Evolutionary conservation across 1,139 yeast species (phyloP).

Genomic region (Suhomyces maxii): DNA sequence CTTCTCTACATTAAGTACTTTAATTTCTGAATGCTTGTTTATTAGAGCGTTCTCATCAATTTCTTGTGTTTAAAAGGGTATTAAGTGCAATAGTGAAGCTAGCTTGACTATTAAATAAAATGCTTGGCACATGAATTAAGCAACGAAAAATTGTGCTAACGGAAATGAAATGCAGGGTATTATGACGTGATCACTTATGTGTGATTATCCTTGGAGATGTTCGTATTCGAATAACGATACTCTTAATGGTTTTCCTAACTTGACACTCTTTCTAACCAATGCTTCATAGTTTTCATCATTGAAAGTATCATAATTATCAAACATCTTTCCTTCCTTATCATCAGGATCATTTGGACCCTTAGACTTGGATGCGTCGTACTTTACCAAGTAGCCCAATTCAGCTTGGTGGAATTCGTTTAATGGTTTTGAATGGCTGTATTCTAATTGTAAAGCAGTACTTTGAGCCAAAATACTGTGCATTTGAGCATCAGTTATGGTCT

Average conservation of each 20-base stretch:
- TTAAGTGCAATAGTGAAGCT: not conserved
- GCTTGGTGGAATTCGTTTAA: conserved; percentile 35
- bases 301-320: conserved; percentile 4
- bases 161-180: not conserved
- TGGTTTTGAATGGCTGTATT: conserved; percentile 40
- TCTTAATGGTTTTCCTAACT: conserved; percentile 23
- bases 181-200: not conserved
- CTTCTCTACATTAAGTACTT: too few relatives aligned
- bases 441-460: conserved; percentile 34
- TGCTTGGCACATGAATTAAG: not conserved
- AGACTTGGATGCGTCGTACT: conserved; percentile 16
- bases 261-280: conserved; percentile 20
- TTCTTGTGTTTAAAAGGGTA: too few relatives aligned
- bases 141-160: not conserved
- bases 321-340: conserved; percentile 9
- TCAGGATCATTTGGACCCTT: conserved; percentile 18
- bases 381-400: conserved; percentile 31
- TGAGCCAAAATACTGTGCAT: conserved; percentile 31
- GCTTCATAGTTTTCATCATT: conserved; percentile 16
- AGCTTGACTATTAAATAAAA: not conserved
- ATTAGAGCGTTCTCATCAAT: too few relatives aligned
- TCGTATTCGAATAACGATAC: conserved; percentile 28
- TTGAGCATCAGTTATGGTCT: conserved; percentile 24
- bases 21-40: too few relatives aligned
- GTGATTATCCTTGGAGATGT: not conserved